Base-by-base conservation (phyloP, 169 alveolate genomes). In the Blepharisma undulans region DNA sequence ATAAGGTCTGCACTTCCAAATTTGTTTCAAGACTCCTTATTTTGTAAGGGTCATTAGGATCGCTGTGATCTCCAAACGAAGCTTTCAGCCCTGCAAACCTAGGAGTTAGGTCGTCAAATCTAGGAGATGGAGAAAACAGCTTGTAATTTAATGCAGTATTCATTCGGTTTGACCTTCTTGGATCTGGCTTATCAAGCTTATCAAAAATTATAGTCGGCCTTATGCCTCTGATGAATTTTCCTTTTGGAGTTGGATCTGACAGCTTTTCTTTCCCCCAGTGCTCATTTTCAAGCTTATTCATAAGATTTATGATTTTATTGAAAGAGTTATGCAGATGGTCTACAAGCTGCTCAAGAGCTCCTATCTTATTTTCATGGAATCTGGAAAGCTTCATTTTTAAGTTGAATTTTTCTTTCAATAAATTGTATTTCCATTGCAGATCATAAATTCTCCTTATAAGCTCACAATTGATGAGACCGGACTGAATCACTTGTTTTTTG, bases 401-500 rank as follows among this genome's bases (percentile, higher is more conserved):
- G 29, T 82, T 82, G 14, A 82, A 59, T 30, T 82, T 82, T 82
- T 82, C 89, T 25, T 32, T 82, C 1, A 82, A n/a, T 4, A 82
- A 74, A 7, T 82, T 82, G 7, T 59, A 22, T 60, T 33, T 32
- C 29, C 29, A 33, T 48, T 48, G 29, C 7, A 30, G 6, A 22
- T 82, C 89, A 60, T 32, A n/a, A 30, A 34, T 34, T 16, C 36
- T 12, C 18, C 89, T 34, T 12, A 82, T 18, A 10, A 82, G 72
- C n/a, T 82, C 89, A 30, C 89, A n/a, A 74, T 82, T 82, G 6
- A 30, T 14, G 14, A 82, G 1, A 18, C 89, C 89, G 14, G 89
- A 34, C 7, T 82, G 29, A 14, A 82, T 34, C 19, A 82, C 22
- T 82, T 82, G 89, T 8, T 60, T 82, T 60, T 60, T 34, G 2